These are phyloP conservation scores for Microdochium nivale DNA, from an alignment of 2,329 filamentous ascomycete species.

Conservation along the genomic window DNA sequence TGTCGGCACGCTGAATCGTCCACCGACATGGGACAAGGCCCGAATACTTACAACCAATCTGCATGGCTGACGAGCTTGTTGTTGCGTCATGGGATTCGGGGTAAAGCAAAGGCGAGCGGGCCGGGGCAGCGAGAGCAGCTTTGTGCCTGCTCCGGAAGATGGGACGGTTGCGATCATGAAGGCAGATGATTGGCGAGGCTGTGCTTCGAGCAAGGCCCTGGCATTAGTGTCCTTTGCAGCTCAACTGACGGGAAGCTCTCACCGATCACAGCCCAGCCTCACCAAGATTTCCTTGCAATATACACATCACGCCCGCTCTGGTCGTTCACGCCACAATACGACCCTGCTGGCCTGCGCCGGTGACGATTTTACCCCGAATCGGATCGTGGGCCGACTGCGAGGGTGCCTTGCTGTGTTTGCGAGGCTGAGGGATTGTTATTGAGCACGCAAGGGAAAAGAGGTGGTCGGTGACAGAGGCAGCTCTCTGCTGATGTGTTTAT, in stretches of 20 bases:
- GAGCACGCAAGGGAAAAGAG: background rate
- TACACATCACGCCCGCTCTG: constrained; percentile 1
- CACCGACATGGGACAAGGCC: background rate
- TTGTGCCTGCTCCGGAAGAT: too few relatives aligned
- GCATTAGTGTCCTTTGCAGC: background rate
- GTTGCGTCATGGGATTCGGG: background rate
- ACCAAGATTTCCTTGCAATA: background rate
- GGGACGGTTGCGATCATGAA: too few relatives aligned
- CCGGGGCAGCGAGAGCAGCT: background rate
- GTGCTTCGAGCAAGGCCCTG: background rate
- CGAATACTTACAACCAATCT: too few relatives aligned
- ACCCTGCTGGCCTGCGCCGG: background rate
- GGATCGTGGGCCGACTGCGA: background rate
- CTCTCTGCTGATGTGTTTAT: background rate
- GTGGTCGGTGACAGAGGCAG: too few relatives aligned
- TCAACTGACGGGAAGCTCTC: background rate
- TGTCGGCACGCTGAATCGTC: background rate
- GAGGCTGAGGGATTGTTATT: too few relatives aligned
- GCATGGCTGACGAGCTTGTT: background rate
- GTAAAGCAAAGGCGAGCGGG: background rate
- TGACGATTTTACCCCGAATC: background rate
- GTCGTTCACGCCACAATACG: constrained; percentile 4
- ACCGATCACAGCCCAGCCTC: background rate
- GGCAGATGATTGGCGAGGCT: background rate
- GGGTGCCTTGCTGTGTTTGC: background rate